These are phyloP conservation scores for Penicillium sp. DNA, from an alignment of 2,329 filamentous ascomycete species.

Conservation along the genomic window DNA sequence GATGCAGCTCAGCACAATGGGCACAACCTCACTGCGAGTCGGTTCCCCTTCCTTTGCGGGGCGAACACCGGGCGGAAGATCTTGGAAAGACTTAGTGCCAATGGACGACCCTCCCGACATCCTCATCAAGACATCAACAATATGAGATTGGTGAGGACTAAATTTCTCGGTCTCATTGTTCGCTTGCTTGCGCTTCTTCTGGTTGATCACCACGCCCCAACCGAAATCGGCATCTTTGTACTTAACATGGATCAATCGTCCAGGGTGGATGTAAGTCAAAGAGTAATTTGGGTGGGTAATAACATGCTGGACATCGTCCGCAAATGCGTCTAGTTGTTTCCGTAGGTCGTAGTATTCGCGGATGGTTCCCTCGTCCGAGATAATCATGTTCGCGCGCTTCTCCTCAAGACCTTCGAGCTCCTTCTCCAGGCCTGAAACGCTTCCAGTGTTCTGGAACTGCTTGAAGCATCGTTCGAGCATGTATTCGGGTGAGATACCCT, in stretches of 20 bases:
- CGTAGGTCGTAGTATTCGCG: conserved; percentile 92
- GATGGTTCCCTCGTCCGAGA: conserved; percentile 81
- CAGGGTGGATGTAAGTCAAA: conserved; percentile 77
- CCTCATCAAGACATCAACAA: conserved; percentile 76
- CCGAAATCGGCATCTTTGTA: conserved; percentile 79
- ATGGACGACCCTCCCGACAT: conserved; percentile 54
- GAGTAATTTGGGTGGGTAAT: conserved; percentile 90
- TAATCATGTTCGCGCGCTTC: conserved; percentile 68
- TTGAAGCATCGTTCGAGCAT: conserved; percentile 99
- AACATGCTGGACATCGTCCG: conserved; percentile 83
- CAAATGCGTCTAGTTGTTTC: conserved; percentile 77
- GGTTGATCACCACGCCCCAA: conserved; percentile 86
- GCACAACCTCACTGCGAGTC: conserved; percentile 75
- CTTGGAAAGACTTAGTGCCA: conserved; percentile 58
- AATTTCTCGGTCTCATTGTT: conserved; percentile 67
- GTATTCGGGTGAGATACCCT: conserved; percentile 96
- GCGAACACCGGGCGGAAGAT: conserved; percentile 61
- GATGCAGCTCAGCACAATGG: conserved; percentile 80
- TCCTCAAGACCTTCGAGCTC: conserved; percentile 75
- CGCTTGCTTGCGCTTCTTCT: conserved; percentile 60
- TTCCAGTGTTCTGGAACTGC: conserved; percentile 94
- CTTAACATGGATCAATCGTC: conserved; percentile 84
- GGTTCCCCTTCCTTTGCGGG: conserved; percentile 62
- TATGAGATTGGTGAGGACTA: conserved; percentile 70
- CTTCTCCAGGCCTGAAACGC: conserved; percentile 78